Conservation (phyloP, 495 filamentous ascomycete genomes). For the Neurospora sp. region DNA sequence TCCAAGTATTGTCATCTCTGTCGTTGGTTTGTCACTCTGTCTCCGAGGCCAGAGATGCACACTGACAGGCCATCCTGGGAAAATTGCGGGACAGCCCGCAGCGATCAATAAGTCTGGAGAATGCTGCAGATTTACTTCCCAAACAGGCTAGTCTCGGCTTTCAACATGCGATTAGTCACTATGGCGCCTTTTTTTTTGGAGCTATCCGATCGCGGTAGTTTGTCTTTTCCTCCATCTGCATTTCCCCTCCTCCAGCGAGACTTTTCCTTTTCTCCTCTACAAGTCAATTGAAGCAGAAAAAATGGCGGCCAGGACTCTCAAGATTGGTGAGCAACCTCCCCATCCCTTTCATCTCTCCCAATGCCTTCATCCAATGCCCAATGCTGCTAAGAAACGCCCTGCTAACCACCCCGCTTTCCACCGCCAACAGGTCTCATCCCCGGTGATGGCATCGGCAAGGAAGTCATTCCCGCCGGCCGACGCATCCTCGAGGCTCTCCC, state of each 20-base stretch:
- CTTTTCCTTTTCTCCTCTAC: not conserved
- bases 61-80: not conserved
- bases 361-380: not conserved
- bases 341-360: conserved; percentile 1
- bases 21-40: not conserved
- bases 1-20: not conserved
- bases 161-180: not conserved
- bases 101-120: not conserved
- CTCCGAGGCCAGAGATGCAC: not conserved
- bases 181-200: not conserved
- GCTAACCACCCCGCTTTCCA: not conserved
- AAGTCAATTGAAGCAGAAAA: conserved; percentile 20
- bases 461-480: conserved; percentile 94
- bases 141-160: not conserved
- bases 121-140: not conserved
- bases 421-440: conserved; percentile 70
- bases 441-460: conserved; percentile 95
- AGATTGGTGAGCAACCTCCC: conserved; percentile 42
- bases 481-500: conserved; percentile 84
- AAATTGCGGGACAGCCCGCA: not conserved
- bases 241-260: not conserved
- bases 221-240: not conserved
- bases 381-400: not conserved
- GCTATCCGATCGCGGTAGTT: not conserved
- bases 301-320: conserved; percentile 48